These are phyloP conservation scores for Spathaspora passalidarum DNA, from an alignment of 805 yeast species.

Conservation along the genomic window DNA sequence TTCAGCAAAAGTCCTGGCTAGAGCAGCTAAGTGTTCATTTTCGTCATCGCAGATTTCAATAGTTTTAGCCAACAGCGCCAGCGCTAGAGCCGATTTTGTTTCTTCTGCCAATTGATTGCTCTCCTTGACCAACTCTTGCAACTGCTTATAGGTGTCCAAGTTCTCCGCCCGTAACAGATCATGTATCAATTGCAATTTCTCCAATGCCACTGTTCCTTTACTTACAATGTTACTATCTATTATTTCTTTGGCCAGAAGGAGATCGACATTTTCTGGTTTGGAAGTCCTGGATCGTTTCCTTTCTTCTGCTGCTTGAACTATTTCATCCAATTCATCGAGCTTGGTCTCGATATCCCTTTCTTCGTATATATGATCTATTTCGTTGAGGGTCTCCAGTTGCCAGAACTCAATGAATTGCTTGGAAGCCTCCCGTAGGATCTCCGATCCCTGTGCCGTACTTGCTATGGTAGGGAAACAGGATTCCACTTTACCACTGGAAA, in stretches of 20 bases:
- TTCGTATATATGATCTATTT: conserved; percentile 51
- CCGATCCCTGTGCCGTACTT: conserved; percentile 41
- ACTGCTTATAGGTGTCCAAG: conserved; percentile 21
- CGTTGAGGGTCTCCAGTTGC: conserved; percentile 46
- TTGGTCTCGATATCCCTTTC: conserved; percentile 46
- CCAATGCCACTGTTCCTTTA: conserved; percentile 20
- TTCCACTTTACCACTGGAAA: conserved; percentile 48
- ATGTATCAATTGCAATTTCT: conserved; percentile 30
- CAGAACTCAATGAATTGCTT: conserved; percentile 52
- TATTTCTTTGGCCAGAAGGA: conserved; percentile 28
- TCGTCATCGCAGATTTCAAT: not conserved
- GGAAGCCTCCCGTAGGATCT: conserved; percentile 45
- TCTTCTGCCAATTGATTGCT: not conserved
- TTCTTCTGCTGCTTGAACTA: conserved; percentile 40
- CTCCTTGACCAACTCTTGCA: conserved; percentile 18
- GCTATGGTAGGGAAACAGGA: conserved; percentile 56
- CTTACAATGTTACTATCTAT: conserved; percentile 27
- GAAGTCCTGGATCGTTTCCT: conserved; percentile 17
- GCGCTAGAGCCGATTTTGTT: not conserved
- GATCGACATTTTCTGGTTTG: conserved; percentile 25
- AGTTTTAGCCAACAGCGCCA: not conserved
- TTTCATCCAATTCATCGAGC: conserved; percentile 46
- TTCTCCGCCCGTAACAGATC: conserved; percentile 37
- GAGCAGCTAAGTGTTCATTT: not conserved
- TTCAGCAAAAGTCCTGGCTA: not conserved